A percentile compares a stretch with the other conserved stretches of the same genome.
Conservation (phyloP, 192 early-diverging fungal genomes). For the Backusella psychrophila region DNA sequence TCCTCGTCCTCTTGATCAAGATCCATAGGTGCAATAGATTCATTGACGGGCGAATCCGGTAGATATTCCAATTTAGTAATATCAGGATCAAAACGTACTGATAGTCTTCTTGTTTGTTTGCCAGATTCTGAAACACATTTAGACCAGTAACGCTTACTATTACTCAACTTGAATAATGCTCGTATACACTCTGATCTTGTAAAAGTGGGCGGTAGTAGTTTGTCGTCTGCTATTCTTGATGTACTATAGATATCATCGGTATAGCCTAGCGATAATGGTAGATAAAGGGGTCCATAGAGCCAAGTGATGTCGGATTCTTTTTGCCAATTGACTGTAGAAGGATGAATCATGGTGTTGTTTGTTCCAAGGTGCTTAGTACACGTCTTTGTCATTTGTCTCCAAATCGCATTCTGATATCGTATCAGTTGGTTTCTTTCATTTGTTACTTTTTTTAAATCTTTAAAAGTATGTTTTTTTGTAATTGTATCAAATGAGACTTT, state of each 20-base stretch:
- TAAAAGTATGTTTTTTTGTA: not conserved
- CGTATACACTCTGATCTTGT: not conserved
- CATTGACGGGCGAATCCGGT: conserved; percentile 23
- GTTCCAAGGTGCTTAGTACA: conserved; percentile 17
- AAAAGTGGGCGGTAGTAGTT: not conserved
- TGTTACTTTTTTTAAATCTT: conserved; percentile 7
- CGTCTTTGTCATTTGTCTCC: conserved; percentile 36
- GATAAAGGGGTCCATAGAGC: conserved; percentile 26
- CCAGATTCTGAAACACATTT: conserved; percentile 16
- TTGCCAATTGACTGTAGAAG: conserved; percentile 40
- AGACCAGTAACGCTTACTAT: conserved; percentile 5
- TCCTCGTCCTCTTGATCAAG: not conserved
- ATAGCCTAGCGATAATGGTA: not conserved
- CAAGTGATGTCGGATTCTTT: conserved; percentile 42
- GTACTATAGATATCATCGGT: not conserved
- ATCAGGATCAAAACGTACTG: conserved; percentile 26
- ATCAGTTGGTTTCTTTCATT: conserved; percentile 24
- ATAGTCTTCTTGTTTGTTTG: conserved; percentile 3
- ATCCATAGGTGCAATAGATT: not conserved
- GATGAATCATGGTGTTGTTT: conserved; percentile 17
- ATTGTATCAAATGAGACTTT: conserved; percentile 3
- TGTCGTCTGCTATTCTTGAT: not conserved
- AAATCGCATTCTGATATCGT: conserved; percentile 38
- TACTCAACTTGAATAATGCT: not conserved
- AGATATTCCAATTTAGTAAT: conserved; percentile 21